Conservation (phyloP, 441 rosid genomes). For the Jatropha podagrica region DNA sequence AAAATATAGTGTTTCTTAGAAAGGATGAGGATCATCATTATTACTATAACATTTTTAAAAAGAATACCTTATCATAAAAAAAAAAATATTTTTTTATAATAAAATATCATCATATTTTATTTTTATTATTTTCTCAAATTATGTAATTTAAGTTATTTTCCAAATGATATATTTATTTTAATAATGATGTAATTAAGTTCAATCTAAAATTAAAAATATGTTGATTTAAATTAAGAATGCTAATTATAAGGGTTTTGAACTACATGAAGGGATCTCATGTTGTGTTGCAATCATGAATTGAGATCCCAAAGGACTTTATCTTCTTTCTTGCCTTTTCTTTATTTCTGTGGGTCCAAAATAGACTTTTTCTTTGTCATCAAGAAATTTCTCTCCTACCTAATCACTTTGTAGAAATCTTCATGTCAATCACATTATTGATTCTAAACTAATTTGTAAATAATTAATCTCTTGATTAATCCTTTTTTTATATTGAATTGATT, state of each 20-base stretch:
- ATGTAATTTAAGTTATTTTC: too few relatives aligned
- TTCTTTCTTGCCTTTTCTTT: background rate
- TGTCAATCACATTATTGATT: slow-evolving; percentile 1
- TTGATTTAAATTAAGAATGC: background rate
- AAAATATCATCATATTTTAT: too few relatives aligned
- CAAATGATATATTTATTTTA: background rate
- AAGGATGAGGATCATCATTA: background rate
- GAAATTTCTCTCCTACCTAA: slow-evolving; percentile 12
- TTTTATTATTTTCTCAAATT: background rate
- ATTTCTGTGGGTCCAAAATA: slow-evolving; percentile 3
- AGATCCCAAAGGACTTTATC: background rate
- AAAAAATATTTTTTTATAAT: too few relatives aligned
- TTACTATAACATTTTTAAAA: too few relatives aligned
- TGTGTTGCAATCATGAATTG: slow-evolving; percentile 1
- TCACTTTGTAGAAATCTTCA: background rate
- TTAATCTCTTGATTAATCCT: background rate
- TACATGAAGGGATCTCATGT: background rate
- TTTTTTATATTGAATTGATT: background rate
- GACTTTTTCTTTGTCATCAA: slow-evolving; percentile 5
- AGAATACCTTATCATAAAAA: too few relatives aligned
- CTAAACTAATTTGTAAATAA: background rate
- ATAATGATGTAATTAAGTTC: background rate
- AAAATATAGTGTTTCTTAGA: background rate
- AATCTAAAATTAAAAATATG: too few relatives aligned
- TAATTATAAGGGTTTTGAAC: slow-evolving; percentile 1